A percentile compares a stretch with the other conserved stretches of the same genome.
phyloP scores from a whole-genome alignment of 306 rosid genomes.

The Cercis canadensis region DNA sequence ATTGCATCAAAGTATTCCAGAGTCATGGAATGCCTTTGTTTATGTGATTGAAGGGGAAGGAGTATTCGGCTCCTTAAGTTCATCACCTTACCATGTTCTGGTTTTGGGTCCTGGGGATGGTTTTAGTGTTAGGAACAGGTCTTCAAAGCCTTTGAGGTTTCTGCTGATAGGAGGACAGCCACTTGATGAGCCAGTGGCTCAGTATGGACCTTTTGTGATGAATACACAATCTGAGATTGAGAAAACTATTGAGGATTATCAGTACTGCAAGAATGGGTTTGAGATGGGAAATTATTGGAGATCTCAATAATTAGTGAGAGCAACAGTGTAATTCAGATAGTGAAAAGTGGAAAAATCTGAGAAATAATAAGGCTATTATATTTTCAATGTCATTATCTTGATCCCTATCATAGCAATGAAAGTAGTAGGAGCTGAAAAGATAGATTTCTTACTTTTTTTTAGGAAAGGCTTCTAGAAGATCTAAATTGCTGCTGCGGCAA shows the following conservation, averaged over 20 bases:
- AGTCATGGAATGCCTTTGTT: constrained; percentile 78
- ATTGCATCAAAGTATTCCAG: constrained; percentile 74
- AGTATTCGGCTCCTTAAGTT: constrained; percentile 58
- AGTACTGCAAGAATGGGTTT: constrained; percentile 69
- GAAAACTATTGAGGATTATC: constrained; percentile 79
- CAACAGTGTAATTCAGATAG: no score
- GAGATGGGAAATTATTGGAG: constrained; percentile 81
- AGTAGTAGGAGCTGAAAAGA: constrained; percentile 60
- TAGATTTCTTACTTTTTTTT: constrained; percentile 34
- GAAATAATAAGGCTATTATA: not conserved
- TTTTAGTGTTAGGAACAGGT: constrained; percentile 75
- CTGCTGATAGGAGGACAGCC: constrained; percentile 82
- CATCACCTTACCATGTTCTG: constrained; percentile 67
- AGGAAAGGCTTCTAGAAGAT: constrained; percentile 69
- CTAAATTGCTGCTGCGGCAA: constrained; percentile 37
- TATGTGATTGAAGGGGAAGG: constrained; percentile 90
- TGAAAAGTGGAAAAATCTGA: not conserved
- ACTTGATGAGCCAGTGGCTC: constrained; percentile 80
- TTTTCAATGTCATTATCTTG: constrained; percentile 42
- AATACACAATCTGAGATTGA: constrained; percentile 87
- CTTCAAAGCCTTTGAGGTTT: constrained; percentile 71
- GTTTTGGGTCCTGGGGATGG: constrained; percentile 81
- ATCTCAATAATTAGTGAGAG: constrained; percentile 58
- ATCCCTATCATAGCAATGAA: constrained; percentile 37
- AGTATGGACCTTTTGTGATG: constrained; percentile 96